Evolutionary conservation across 768 basidiomycete species (phyloP).

Genomic region (Panaeolus cyanescens): DNA sequence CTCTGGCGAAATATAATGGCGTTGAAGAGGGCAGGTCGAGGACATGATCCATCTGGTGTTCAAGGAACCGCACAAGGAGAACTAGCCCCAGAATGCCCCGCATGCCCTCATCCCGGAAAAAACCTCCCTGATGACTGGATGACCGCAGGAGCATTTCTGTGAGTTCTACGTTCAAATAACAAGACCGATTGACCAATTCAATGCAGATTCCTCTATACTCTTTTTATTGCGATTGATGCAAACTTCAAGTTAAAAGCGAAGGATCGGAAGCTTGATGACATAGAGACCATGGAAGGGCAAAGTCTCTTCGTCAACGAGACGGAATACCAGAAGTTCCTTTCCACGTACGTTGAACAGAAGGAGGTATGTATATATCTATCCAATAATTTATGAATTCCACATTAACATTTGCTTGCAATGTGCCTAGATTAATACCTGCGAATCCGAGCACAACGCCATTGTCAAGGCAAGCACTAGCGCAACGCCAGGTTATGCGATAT

Average conservation of each 20-base stretch:
- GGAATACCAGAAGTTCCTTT: conserved; percentile 8
- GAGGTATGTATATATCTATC: conserved; percentile 6
- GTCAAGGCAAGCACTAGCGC: conserved; percentile 7
- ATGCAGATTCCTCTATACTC: conserved; percentile 15
- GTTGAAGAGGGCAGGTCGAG: conserved; percentile 14
- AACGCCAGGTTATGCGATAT: conserved; percentile 10
- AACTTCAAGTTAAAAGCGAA: conserved; percentile 26
- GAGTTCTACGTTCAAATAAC: conserved; percentile 5
- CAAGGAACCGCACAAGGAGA: conserved; percentile 4
- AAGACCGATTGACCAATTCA: not conserved
- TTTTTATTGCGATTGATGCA: conserved; percentile 17
- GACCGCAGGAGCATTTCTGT: conserved; percentile 1
- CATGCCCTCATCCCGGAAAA: conserved; percentile 16
- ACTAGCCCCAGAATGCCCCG: conserved; percentile 13
- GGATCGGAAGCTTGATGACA: conserved; percentile 12
- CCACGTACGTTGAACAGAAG: conserved; percentile 8
- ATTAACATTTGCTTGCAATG: not conserved
- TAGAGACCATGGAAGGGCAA: conserved; percentile 14
- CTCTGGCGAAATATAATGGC: conserved; percentile 13
- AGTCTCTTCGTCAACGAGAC: conserved; percentile 10
- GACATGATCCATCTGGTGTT: conserved; percentile 11
- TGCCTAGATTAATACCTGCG: conserved; percentile 21
- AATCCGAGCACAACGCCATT: conserved; percentile 16
- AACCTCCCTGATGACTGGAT: conserved; percentile 17
- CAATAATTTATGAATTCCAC: not conserved